phyloP scores from a whole-genome alignment of 192 early-diverging fungal species.

The Coemansia sp. region DNA sequence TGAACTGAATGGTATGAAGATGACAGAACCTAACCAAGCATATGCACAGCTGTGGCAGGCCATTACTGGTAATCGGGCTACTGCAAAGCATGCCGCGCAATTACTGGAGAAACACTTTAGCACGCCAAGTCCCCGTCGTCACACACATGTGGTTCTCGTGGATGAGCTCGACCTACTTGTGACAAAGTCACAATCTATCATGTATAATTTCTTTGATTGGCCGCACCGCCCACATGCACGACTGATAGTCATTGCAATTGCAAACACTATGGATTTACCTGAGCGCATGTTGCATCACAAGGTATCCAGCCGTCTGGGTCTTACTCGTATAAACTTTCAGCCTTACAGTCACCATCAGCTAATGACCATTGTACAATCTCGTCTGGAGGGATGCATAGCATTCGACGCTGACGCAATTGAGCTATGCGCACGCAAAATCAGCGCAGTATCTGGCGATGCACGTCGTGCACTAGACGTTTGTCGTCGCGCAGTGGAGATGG shows the following conservation, averaged over 20 bases:
- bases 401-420: conserved; percentile 85
- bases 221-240: conserved; percentile 78
- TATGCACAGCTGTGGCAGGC: conserved; percentile 83
- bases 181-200: conserved; percentile 85
- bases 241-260: conserved; percentile 91
- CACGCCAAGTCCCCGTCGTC: conserved; percentile 40
- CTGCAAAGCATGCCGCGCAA: conserved; percentile 72
- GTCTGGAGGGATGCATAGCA: conserved; percentile 68
- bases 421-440: conserved; percentile 93
- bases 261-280: conserved; percentile 98
- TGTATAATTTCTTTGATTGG: conserved; percentile 99
- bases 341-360: conserved; percentile 89
- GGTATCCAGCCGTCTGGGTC: conserved; percentile 84
- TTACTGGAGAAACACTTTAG: conserved; percentile 74
- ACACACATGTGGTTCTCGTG: conserved; percentile 76
- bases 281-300: conserved; percentile 88
- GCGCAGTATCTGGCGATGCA: conserved; percentile 95
- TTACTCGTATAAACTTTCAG: conserved; percentile 89
- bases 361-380: conserved; percentile 77
- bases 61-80: conserved; percentile 57
- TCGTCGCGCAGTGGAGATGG: conserved; percentile 71
- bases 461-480: conserved; percentile 94
- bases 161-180: conserved; percentile 96
- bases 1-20: conserved; percentile 97
- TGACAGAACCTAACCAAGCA: conserved; percentile 87